Base-by-base conservation (phyloP, 2,329 filamentous ascomycete species). In the Xylariaceae sp. region DNA sequence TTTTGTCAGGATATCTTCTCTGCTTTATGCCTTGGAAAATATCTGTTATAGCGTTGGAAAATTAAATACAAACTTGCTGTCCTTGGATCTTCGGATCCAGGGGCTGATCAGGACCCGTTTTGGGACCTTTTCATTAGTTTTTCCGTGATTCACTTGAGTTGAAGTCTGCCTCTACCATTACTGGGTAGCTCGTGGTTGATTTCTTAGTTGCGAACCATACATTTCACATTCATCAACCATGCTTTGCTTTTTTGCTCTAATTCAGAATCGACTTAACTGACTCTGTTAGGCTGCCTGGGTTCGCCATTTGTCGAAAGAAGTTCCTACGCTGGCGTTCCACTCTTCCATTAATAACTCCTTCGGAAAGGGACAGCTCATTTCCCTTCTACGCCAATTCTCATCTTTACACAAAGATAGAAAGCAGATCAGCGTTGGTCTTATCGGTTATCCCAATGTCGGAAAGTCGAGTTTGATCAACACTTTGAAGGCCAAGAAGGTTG, bases 151-250 rank as follows among this genome's bases (percentile, higher is more conserved):
- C 87, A 87, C 88, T 30, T 91, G 93, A 97, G 94, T 97, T 97
- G 94, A 97, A 88, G 80, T 80, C 85, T 86, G 84, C 83, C 85
- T 84, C 84, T 81, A 77, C 83, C 79, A 70, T 73, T 73, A 74
- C 72, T 68, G 77, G 82, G 82, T 78, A 75, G 78, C 77, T 77
- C 77, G 78, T 92, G 86, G 88, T 85, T 84, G 83, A 83, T 81
- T 89, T 97, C 94, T 96, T 99, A 99, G 94, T 97, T 88, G 90
- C 88, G 90, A 89, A 88, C 88, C 92, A 93, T 84, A 99, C 88
- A 92, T 85, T 63, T 57, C 79, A 81, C 77, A 69, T 71, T 65
- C 58, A 45, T 56, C 71, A 6, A 8, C 37, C 1, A 7, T 51
- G 9, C 23, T 47, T 48, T 39, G 3, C 41, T 35, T 30, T 51